Base-by-base conservation (phyloP, 768 basidiomycete species). In the Trametes maxima region DNA sequence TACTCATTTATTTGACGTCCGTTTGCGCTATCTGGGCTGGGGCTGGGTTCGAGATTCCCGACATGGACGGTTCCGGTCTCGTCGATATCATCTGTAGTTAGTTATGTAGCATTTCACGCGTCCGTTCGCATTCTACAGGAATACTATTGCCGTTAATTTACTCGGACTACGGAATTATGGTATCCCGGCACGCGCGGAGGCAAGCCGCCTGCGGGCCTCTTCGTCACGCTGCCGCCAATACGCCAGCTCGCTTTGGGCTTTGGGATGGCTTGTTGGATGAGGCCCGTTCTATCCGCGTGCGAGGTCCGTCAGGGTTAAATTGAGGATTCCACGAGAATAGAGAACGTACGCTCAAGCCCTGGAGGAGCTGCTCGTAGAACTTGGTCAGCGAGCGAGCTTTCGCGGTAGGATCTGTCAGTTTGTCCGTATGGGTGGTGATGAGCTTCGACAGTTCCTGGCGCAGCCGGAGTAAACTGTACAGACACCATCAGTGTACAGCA, bases 221-320 rank as follows among this genome's bases (percentile, higher is more conserved):
- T 95, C 94, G 68, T 94, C 92, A 57, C 89, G 80, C 65, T 92
- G 86, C 3, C 89, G 82, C 90, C 94, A 97, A 73, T 88, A 94
- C 4, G 85, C 85, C 42, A 94, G 82, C 69, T 98, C 95, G 59
- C 85, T 84, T 70, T 96, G 95, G 1, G 89, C 82, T 71, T 93
- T 93, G 1, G 90, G 85, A 72, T 97, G 95, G 6, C 86, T 87
- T 2, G 84, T 86, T 45, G 86, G 79, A 45, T 85, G 86, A 1
- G 86, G 84, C 10, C 85, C 88, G 69, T 81, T 85, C 88, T 90
- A 67, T 55, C 24, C 7, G 45, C 14, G 21, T 13, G 21, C 8
- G 6, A 10, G 21, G 21, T 13, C n/a, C n/a, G 14, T 46, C 7
- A 21, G 16, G 13, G 21, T 21, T 21, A 21, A 19, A 5, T 24